Base-by-base conservation (phyloP, 306 rosid genomes). In the Inga laurina region DNA sequence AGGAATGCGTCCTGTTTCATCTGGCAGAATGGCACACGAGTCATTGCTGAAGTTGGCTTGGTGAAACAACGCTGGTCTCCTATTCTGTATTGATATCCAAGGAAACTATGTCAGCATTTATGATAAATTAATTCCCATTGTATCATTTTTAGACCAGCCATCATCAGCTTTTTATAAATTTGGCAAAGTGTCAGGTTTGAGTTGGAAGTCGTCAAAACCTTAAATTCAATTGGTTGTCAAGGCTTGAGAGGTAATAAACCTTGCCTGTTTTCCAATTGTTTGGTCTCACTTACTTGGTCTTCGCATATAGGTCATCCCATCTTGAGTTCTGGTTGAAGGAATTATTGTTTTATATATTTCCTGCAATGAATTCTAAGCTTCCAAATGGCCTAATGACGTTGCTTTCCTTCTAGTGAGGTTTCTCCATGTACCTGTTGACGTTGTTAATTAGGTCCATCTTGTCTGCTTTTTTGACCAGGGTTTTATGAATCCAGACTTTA, bases 161-260 rank as follows among this genome's bases (percentile, higher is more conserved):
- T 41, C 44, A 76, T 80, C 45, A 24, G 62, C 32, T 72, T 77
- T 45, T 80, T 62, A 37, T 80, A 75, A 79, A 79, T 80, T 84
- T 87, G 79, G 76, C 81, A 56, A 37, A 66, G 81, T 74, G 78
- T 81, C 85, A 66, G 82, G 81, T 81, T 21, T 70, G 48, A 65
- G 54, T 67, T 69, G 84, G 85, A 78, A 74, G 79, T 74, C 81
- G 15, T 70, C 70, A 65, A 80, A 45, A 66, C 79, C 66, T 76
- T 83, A 44, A 43, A 62, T 74, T 84, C 83, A 68, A 49, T 84
- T 75, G 71, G 68, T 76, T 74, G 74, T 61, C 90, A 51, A 68
- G 82, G 64, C n/a, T 46, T 32, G 74, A 81, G 75, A 86, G 88
- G 88, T 84, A 87, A 87, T 68, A 68, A 68, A 78, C 85, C 14